These are phyloP conservation scores for Acanthamoeba polyphaga DNA, from an alignment of 208 protist species.

Conservation along the genomic window DNA sequence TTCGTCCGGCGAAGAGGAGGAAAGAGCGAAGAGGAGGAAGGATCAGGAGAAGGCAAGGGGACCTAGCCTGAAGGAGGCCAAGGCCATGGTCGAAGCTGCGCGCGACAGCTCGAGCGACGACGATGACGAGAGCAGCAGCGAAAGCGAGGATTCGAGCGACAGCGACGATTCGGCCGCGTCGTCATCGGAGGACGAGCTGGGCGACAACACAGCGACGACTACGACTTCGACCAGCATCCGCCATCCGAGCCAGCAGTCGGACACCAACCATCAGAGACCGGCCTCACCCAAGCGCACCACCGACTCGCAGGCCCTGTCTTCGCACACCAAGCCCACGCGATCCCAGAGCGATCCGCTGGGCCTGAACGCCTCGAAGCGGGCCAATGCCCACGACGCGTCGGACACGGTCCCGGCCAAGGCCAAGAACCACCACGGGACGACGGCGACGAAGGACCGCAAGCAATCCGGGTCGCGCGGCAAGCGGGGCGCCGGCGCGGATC, in stretches of 20 bases:
- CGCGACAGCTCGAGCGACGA: slow-evolving; percentile 14
- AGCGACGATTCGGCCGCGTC: background rate
- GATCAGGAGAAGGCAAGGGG: slow-evolving; percentile 47
- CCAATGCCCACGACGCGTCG: slow-evolving; percentile 42
- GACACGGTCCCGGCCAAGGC: background rate
- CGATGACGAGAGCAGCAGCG: slow-evolving; percentile 8
- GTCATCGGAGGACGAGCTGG: background rate
- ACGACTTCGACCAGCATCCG: background rate
- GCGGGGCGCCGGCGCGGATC: background rate
- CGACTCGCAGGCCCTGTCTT: background rate
- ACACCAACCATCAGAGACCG: background rate
- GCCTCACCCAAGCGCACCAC: background rate
- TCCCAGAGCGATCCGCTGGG: slow-evolving; percentile 1
- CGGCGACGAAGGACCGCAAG: background rate
- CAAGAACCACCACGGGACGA: background rate
- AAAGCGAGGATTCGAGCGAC: background rate
- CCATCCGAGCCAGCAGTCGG: too few species aligned
- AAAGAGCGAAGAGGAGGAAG: background rate
- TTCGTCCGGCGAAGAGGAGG: background rate
- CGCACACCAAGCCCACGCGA: background rate
- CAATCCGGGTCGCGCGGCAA: background rate
- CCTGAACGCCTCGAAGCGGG: background rate
- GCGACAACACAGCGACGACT: background rate
- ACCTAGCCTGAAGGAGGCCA: slow-evolving; percentile 26
- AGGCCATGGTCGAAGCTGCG: slow-evolving; percentile 15